phyloP scores from a whole-genome alignment of 179 eudicot genomes.

The Heliamphora ciliata region DNA sequence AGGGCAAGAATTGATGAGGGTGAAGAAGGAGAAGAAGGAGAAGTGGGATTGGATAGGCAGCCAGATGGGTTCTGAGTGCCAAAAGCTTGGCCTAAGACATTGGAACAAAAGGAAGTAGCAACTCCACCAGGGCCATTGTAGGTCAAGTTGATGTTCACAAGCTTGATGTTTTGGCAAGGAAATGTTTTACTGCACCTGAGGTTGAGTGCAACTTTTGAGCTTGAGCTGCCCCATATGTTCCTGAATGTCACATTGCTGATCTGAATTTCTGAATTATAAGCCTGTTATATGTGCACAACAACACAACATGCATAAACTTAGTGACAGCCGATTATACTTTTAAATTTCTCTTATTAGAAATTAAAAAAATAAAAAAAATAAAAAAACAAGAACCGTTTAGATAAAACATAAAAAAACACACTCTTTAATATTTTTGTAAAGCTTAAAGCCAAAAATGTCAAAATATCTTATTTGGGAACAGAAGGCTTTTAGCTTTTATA shows the following conservation, averaged over 20 bases:
- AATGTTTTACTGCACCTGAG: slow-evolving; percentile 25
- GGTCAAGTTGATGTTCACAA: slow-evolving; percentile 30
- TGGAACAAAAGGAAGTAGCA: slow-evolving; percentile 19
- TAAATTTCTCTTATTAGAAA: too few species aligned
- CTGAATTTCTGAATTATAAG: slow-evolving; percentile 21
- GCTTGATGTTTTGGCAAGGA: slow-evolving; percentile 33
- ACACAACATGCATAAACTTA: too few species aligned
- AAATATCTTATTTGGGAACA: too few species aligned
- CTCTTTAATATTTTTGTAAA: too few species aligned
- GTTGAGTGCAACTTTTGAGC: slow-evolving; percentile 28
- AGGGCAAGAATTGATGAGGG: neutral
- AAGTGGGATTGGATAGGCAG: slow-evolving; percentile 22
- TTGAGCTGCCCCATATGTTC: slow-evolving; percentile 36
- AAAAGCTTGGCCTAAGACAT: slow-evolving; percentile 27
- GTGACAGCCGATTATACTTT: too few species aligned
- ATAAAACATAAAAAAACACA: too few species aligned
- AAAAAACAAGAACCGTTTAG: too few species aligned
- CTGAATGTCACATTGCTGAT: slow-evolving; percentile 29
- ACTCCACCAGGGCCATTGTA: slow-evolving; percentile 27
- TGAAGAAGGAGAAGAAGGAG: neutral
- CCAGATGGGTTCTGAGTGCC: slow-evolving; percentile 29
- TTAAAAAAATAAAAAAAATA: too few species aligned
- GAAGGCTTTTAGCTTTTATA: too few species aligned
- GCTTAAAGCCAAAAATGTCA: too few species aligned
- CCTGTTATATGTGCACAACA: neutral